Evolutionary conservation across 1,284 basidiomycete genomes (phyloP), one percentile per base, ranked within the genome.

Genomic region (Puccinia coronata): DNA sequence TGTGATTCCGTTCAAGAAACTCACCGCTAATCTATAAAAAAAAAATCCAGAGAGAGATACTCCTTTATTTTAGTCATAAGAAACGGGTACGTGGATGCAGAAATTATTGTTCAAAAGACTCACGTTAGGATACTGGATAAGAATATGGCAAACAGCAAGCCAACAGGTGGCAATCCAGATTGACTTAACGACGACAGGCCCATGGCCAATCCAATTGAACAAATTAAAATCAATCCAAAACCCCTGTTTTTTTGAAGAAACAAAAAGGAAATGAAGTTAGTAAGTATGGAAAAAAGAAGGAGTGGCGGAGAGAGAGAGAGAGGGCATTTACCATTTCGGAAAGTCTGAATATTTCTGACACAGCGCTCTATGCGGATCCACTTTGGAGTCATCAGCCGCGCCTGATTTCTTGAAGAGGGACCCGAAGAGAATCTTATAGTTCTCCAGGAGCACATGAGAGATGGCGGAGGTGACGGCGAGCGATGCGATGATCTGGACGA

Each of bases 271-370:
- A 59, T 5, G 12, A 23, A 11, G 23, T 28, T 43, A 75, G 31
- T 34, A 61, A n/a, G n/a, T 75, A 12, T 43, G 53, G 43, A 14
- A 6, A 20, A 41, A 47, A 74, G 51, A 41, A 23, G 25, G 39
- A 41, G 3, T 20, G 36, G 31, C 8, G 18, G n/a, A n/a, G n/a
- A n/a, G n/a, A n/a, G n/a, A n/a, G n/a, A n/a, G n/a, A n/a, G n/a
- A n/a, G n/a, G n/a, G n/a, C n/a, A n/a, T n/a, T 8, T 61, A 80
- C 78, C 65, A 72, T 14, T 31, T 41, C 16, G 78, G 78, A 72
- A 80, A 80, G 34, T 80, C 78, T 23, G 39, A 34, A 41, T 80
- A 80, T 63, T 80, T 80, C 51, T 49, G 11, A 34, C 78, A 80
- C 9, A 80, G 3, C 9, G 14, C 14, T 39, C 78, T 18, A 23